Percentiles rank a stretch among this genome's conserved stretches.
Conservation (phyloP, 208 protist genomes). For the Crithidia sp. region DNA sequence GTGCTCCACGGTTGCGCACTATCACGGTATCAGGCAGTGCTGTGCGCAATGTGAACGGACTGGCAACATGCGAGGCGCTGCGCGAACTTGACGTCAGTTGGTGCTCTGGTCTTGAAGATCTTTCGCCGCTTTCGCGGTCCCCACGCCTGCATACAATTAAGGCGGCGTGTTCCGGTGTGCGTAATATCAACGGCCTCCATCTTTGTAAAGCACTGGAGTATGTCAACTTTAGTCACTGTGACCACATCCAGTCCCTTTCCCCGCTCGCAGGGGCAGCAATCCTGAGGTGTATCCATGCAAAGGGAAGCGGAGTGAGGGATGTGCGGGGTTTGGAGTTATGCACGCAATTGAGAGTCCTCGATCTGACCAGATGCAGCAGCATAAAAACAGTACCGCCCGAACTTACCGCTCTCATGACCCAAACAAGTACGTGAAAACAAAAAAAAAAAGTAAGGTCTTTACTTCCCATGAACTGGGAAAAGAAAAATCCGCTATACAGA, state of each 20-base stretch:
- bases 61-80: background rate
- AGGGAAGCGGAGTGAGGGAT: background rate
- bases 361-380: background rate
- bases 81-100: background rate
- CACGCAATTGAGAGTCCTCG: background rate
- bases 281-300: background rate
- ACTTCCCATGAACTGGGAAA: too few relatives aligned
- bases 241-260: background rate
- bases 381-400: background rate
- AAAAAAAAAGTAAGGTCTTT: background rate
- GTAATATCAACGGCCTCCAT: background rate
- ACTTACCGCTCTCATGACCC: background rate
- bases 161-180: background rate
- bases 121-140: background rate
- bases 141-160: background rate
- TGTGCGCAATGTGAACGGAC: background rate
- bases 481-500: too few relatives aligned
- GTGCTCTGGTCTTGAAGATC: background rate
- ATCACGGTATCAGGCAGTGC: background rate
- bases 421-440: background rate
- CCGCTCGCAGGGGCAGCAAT: background rate
- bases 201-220: background rate
- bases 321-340: background rate
- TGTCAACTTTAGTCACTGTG: background rate
- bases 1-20: background rate